A percentile compares a stretch with the other conserved stretches of the same genome.
Evolutionary conservation across 225 moss, liverwort and hornwort species (phyloP).

Genomic region (Marchantia polymorpha): DNA sequence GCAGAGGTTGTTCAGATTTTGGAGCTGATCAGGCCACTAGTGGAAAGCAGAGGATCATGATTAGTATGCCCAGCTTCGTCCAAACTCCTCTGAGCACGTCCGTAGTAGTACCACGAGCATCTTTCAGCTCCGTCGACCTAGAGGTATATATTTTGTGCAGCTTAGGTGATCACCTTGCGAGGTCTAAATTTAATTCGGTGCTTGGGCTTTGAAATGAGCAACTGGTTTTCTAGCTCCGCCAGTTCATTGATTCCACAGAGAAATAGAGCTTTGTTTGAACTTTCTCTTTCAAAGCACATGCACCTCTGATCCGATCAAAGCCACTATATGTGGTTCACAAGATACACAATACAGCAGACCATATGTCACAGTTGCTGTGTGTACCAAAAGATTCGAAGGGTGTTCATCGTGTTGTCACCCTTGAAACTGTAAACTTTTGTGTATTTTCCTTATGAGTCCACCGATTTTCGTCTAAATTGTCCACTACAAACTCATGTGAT

Average conservation of each 20-base stretch:
- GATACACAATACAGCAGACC: constrained; percentile 9
- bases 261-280: not conserved
- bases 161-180: not conserved
- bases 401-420: not conserved
- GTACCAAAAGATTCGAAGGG: not conserved
- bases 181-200: constrained; percentile 14
- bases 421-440: constrained; percentile 16
- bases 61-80: not conserved
- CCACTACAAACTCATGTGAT: not conserved
- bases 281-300: constrained; percentile 32
- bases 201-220: constrained; percentile 31
- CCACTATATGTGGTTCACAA: constrained; percentile 28
- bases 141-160: constrained; percentile 14
- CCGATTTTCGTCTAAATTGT: not conserved
- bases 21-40: constrained; percentile 85
- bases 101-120: not conserved
- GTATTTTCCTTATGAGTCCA: constrained; percentile 7
- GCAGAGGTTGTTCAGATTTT: constrained; percentile 95
- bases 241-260: not conserved
- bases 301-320: constrained; percentile 26
- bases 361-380: constrained; percentile 10
- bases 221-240: constrained; percentile 18
- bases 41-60: constrained; percentile 36
- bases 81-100: not conserved
- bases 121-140: not conserved